Base-by-base conservation (phyloP, 192 early-diverging fungal genomes). In the Coemansia sp. region DNA sequence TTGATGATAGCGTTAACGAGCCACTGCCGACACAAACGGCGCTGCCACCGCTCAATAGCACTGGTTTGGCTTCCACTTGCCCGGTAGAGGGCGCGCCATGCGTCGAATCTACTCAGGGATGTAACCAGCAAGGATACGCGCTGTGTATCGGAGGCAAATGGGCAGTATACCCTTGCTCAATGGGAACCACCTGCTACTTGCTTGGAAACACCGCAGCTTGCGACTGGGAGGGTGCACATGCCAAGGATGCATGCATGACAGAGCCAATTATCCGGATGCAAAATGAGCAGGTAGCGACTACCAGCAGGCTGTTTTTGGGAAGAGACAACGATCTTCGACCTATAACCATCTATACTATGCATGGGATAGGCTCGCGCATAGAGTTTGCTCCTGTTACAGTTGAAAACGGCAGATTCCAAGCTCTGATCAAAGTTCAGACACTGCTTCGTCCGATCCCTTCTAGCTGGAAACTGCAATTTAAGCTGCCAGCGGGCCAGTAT, bases 161-260 rank as follows among this genome's bases (percentile, higher is more conserved):
- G 73, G 32, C 59, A 9, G 30, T 68, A 22, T 75, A 75, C 23
- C 67, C 49, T 2, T 75, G 67, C 29, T 66, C 51, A 10, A 34
- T 62, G 1, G 73, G 73, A 22, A 75, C 73, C 11, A 10, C 64
- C 6, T 75, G 73, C 47, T 69, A 60, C 27, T 48, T 75, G 6
- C 19, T 52, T 4, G 67, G 67, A 55, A 53, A 34, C 14, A 35
- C 42, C 0, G 73, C 73, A 1, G 42, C 60, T 8, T 75, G 73
- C 35, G 73, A 75, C 46, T 75, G 73, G 73, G 62, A 64, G 4
- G 48, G 53, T 19, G n/a, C 27, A 0, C 49, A 64, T 61, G 11
- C 39, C 0, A 59, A 32, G 14, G 39, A 62, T 5, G 4, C 55
- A 1, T 75, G 72, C 32, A 53, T 32, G 13, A 28, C 54, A 22